Evolutionary conservation across 140 eudicot genomes (phyloP).

Genomic region (Anethum foeniculum): DNA sequence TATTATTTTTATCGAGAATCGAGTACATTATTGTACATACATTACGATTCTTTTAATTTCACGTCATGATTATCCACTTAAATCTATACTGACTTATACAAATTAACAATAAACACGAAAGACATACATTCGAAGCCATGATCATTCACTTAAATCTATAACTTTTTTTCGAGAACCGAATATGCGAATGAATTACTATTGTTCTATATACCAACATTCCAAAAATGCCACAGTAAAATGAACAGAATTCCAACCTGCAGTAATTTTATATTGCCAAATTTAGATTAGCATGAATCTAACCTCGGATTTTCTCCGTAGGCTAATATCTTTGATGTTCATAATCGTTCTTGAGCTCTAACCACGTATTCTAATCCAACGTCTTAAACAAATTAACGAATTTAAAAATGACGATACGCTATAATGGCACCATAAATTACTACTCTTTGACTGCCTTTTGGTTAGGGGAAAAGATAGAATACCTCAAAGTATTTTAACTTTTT

Average conservation of each 20-base stretch:
- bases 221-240: background rate
- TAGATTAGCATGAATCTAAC: background rate
- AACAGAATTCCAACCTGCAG: background rate
- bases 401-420: background rate
- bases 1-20: too few relatives aligned
- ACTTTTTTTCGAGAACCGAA: too few relatives aligned
- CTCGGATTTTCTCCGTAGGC: background rate
- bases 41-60: too few relatives aligned
- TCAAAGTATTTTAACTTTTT: background rate
- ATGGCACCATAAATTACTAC: background rate
- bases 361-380: conserved; percentile 10
- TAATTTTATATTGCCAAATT: background rate
- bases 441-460: background rate
- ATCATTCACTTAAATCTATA: too few relatives aligned
- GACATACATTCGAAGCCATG: too few relatives aligned
- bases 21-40: too few relatives aligned
- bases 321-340: background rate
- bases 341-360: background rate
- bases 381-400: background rate
- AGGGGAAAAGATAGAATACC: background rate
- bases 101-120: too few relatives aligned
- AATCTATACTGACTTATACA: too few relatives aligned
- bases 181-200: background rate
- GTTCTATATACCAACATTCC: background rate
- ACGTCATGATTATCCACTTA: too few relatives aligned